A percentile compares a stretch with the other conserved stretches of the same genome.
These are phyloP conservation scores for Candida taoyuanica DNA, from an alignment of 805 yeast species.

Conservation along the genomic window DNA sequence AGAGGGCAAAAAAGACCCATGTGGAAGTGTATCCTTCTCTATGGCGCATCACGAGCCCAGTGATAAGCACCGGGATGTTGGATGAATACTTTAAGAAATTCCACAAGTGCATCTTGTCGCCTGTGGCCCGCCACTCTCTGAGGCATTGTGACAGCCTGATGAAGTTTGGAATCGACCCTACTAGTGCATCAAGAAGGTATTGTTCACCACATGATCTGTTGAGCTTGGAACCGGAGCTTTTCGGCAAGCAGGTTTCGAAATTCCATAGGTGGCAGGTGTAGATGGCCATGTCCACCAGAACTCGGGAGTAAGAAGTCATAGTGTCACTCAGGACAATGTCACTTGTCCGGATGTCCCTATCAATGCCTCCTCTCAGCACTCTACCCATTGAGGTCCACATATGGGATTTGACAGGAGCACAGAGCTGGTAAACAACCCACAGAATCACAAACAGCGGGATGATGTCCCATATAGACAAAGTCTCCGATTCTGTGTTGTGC, in stretches of 20 bases:
- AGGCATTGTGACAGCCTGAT: conserved; percentile 81
- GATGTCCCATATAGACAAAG: conserved; percentile 11
- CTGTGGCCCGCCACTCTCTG: conserved; percentile 53
- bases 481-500: conserved; percentile 1
- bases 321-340: conserved; percentile 85
- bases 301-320: conserved; percentile 74
- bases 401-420: conserved; percentile 6
- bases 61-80: conserved; percentile 48
- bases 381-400: conserved; percentile 38
- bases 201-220: conserved; percentile 33
- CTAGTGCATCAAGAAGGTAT: conserved; percentile 31
- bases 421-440: conserved; percentile 8
- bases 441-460: conserved; percentile 7
- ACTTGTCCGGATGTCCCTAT: conserved; percentile 49
- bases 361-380: conserved; percentile 54
- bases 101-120: conserved; percentile 50
- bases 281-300: conserved; percentile 65
- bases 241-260: conserved; percentile 34
- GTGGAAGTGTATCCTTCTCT: conserved; percentile 14
- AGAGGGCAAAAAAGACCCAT: conserved; percentile 38
- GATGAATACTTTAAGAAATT: conserved; percentile 75
- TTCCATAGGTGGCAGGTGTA: conserved; percentile 44
- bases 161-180: conserved; percentile 54
- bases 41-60: conserved; percentile 27
- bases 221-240: conserved; percentile 20